A percentile compares a stretch with the other conserved stretches of the same genome.
phyloP scores from a whole-genome alignment of 2,329 filamentous ascomycete species.

The Colletotrichum acutatum region DNA sequence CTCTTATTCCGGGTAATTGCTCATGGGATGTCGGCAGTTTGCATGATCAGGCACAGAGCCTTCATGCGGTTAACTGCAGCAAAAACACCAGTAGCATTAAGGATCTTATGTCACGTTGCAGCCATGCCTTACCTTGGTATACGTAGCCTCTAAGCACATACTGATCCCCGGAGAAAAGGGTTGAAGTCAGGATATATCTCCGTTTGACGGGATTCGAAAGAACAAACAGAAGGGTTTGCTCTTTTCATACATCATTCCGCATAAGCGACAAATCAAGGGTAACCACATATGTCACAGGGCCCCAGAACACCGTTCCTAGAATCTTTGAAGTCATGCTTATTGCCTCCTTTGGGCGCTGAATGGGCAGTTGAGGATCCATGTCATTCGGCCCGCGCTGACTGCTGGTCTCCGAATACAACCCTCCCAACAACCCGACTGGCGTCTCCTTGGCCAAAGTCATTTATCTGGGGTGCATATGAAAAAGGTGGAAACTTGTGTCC shows the following conservation, averaged over 20 bases:
- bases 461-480: not conserved
- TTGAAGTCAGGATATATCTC: not conserved
- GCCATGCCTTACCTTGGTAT: not conserved
- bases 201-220: not conserved
- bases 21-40: not conserved
- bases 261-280: not conserved
- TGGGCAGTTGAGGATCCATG: not conserved
- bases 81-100: not conserved
- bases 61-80: not conserved
- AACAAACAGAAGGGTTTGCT: not conserved
- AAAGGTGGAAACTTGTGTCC: not conserved
- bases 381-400: constrained; percentile 4
- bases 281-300: not conserved
- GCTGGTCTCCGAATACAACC: constrained; percentile 1
- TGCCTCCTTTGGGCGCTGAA: not conserved
- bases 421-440: not conserved
- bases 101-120: not conserved
- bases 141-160: not conserved
- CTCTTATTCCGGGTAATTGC: not conserved
- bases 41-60: not conserved
- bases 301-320: not conserved
- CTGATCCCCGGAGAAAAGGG: not conserved
- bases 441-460: not conserved
- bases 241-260: not conserved
- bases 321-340: not conserved